These are phyloP conservation scores for Neofusicoccum cordaticola DNA, from an alignment of 2,329 filamentous ascomycete species.

Conservation along the genomic window DNA sequence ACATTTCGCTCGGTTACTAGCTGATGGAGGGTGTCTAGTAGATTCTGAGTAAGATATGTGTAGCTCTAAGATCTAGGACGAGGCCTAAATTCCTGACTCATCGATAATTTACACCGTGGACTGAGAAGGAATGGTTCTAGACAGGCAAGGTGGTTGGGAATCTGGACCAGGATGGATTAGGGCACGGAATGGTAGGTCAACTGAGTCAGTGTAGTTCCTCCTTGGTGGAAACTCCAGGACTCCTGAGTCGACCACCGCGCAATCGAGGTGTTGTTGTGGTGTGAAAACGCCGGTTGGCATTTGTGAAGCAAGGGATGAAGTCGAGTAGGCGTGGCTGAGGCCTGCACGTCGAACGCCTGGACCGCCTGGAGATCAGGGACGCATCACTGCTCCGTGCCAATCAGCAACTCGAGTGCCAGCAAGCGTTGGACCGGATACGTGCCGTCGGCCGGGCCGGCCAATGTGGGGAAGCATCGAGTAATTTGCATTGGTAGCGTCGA, in stretches of 20 bases:
- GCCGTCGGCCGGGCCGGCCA: not conserved
- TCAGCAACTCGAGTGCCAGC: not conserved
- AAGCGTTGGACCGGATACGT: too few relatives aligned
- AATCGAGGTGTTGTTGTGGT: not conserved
- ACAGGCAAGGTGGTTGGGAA: not conserved
- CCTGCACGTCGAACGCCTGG: not conserved
- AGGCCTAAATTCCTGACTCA: not conserved
- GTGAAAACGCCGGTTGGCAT: too few relatives aligned
- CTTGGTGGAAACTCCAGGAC: not conserved
- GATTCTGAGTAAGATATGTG: not conserved
- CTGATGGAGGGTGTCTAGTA: not conserved
- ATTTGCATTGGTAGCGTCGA: not conserved
- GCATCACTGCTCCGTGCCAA: not conserved
- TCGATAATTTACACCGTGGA: not conserved
- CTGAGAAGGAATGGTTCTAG: not conserved
- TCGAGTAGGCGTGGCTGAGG: not conserved
- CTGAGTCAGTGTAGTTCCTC: not conserved
- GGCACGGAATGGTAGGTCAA: too few relatives aligned
- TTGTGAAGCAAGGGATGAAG: not conserved
- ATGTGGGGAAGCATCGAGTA: not conserved
- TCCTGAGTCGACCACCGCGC: not conserved
- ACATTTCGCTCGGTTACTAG: too few relatives aligned
- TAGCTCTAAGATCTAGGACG: not conserved
- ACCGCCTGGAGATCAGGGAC: not conserved
- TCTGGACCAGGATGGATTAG: not conserved